Conservation (phyloP, 164 flowering plant species). For the Warburgia ugandensis region DNA sequence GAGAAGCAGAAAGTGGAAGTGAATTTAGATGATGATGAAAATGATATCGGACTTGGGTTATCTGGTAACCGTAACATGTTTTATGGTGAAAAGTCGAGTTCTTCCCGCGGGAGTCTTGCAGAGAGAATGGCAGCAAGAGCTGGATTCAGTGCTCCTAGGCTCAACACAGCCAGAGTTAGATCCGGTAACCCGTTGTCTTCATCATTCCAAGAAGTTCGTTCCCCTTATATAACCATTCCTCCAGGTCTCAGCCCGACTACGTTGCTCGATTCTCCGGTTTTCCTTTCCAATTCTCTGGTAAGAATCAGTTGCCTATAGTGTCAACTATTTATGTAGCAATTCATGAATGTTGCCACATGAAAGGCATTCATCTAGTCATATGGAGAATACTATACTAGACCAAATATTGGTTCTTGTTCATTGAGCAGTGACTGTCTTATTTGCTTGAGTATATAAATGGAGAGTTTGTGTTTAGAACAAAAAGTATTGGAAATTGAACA, state of each 20-base stretch:
- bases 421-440: no score
- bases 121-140: slow-evolving; percentile 85
- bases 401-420: no score
- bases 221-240: slow-evolving; percentile 69
- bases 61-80: slow-evolving; percentile 17
- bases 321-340: no score
- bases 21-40: slow-evolving; percentile 12
- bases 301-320: slow-evolving; percentile 12
- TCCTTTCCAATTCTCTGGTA: slow-evolving; percentile 76
- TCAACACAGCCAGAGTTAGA: slow-evolving; percentile 56
- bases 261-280: slow-evolving; percentile 81
- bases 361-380: no score
- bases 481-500: no score
- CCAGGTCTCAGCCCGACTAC: slow-evolving; percentile 82
- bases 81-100: slow-evolving; percentile 28
- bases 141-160: slow-evolving; percentile 70
- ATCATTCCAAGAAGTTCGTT: slow-evolving; percentile 29
- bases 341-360: no score
- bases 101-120: slow-evolving; percentile 49
- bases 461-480: no score
- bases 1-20: slow-evolving; percentile 12
- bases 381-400: no score
- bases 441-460: no score
- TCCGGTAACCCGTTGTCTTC: slow-evolving; percentile 31
- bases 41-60: slow-evolving; percentile 8